Conservation (phyloP, 225 moss, liverwort and hornwort species). For the Physcomitrellopsis africana region DNA sequence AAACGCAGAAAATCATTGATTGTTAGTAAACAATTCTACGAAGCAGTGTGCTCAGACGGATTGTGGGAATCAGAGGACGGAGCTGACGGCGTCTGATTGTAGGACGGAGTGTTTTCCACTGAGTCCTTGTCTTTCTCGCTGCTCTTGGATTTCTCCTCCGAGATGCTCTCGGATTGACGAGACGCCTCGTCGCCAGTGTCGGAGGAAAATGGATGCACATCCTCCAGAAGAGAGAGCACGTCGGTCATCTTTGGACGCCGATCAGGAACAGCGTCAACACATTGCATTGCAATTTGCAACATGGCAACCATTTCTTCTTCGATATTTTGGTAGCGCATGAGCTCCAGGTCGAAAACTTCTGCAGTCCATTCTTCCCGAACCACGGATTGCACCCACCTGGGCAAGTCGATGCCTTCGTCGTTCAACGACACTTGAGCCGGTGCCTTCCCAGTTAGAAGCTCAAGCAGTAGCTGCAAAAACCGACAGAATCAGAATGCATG, state of each 20-base stretch:
- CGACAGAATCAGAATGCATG: too few relatives aligned
- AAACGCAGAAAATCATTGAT: neutral
- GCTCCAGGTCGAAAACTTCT: slow-evolving; percentile 90
- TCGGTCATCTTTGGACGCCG: slow-evolving; percentile 84
- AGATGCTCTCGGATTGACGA: slow-evolving; percentile 46
- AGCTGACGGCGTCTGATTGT: slow-evolving; percentile 38
- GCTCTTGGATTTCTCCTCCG: slow-evolving; percentile 58
- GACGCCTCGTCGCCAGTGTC: slow-evolving; percentile 75
- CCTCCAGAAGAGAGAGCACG: slow-evolving; percentile 81
- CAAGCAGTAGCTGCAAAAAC: slow-evolving; percentile 60
- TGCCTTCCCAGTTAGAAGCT: slow-evolving; percentile 93
- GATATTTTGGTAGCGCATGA: slow-evolving; percentile 90
- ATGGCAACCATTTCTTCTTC: slow-evolving; percentile 98
- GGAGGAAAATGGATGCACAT: slow-evolving; percentile 80
- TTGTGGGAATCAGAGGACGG: slow-evolving; percentile 38
- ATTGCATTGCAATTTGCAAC: slow-evolving; percentile 97
- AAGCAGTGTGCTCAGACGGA: slow-evolving; percentile 30
- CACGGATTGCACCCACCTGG: slow-evolving; percentile 93
- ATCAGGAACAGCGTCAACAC: slow-evolving; percentile 69
- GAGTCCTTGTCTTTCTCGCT: slow-evolving; percentile 52
- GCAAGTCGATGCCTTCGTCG: slow-evolving; percentile 91
- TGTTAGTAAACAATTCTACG: slow-evolving; percentile 7
- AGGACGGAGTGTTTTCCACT: slow-evolving; percentile 46
- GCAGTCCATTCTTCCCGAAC: slow-evolving; percentile 97
- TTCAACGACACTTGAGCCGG: slow-evolving; percentile 80